Evolutionary conservation across 495 filamentous ascomycete genomes (phyloP).

Genomic region (Bathelium albidoporum): DNA sequence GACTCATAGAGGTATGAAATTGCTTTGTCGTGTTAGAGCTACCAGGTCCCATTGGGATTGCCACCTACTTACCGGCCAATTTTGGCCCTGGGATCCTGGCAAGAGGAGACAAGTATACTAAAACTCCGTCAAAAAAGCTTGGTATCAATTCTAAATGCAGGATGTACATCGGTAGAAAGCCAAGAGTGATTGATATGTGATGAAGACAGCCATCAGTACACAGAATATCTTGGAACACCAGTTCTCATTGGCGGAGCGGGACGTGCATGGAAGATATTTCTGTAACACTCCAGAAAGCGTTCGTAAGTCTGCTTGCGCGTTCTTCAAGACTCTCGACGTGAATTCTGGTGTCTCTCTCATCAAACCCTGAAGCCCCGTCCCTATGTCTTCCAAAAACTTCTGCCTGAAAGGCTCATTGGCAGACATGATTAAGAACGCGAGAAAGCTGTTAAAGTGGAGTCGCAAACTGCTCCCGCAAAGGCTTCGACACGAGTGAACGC

Average conservation of each 20-base stretch:
- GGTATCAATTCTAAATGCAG: not conserved
- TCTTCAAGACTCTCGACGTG: too few species aligned
- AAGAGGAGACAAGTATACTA: constrained; percentile 12
- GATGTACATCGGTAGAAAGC: constrained; percentile 6
- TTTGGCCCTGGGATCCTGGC: constrained; percentile 17
- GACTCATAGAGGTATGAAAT: constrained; percentile 21
- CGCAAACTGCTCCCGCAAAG: too few species aligned
- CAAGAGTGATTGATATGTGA: constrained; percentile 3
- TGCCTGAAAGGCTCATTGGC: too few species aligned
- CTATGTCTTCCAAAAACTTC: too few species aligned
- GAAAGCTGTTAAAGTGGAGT: too few species aligned
- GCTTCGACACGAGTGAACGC: too few species aligned
- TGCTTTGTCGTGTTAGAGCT: not conserved
- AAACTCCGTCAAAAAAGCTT: not conserved
- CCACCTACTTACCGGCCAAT: constrained; percentile 9
- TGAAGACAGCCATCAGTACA: not conserved
- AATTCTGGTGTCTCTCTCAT: too few species aligned
- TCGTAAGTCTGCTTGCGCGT: too few species aligned
- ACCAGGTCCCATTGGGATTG: not conserved
- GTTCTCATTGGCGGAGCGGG: not conserved
- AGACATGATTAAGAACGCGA: too few species aligned
- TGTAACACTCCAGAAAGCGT: too few species aligned
- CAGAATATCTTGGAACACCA: not conserved
- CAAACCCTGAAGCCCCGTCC: too few species aligned
- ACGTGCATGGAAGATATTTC: too few species aligned